Evolutionary conservation across 2,329 filamentous ascomycete species (phyloP), one percentile per base, ranked within the genome.

Genomic region (Curvularia eragrostidis): DNA sequence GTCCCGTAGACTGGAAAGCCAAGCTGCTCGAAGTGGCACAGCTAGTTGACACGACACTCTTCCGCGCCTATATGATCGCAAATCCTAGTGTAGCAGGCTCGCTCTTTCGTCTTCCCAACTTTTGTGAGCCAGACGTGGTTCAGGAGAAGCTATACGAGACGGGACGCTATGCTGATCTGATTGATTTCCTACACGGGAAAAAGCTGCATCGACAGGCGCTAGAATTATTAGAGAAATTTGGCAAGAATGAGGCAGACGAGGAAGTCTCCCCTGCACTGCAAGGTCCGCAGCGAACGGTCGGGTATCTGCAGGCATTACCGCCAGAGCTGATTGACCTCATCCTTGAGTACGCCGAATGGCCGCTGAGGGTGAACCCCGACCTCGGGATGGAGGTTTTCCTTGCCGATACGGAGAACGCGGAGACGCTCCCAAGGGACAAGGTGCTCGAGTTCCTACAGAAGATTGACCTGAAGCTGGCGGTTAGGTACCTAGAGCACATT

Each of bases 181-280:
- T 99, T n/a, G 94, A 98, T 75, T 99, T 99, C 73, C 88, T 98
- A 66, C 92, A 96, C 69, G 95, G 95, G 62, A 99, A 99, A 80
- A 93, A 90, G 75, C 84, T 98, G 39, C 95, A 99, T 77, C 87
- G 89, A 18, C 89, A 96, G 71, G 94, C 95, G 0, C 80, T 99
- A 18, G 90, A 92, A 64, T 80, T 97, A 28, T 83, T 99, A 0
- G 85, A 87, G 66, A 90, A 89, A 62, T 97, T 97, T 66, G 94
- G 94, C 18, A 85, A 78, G 59, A 79, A 79, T 41, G 78, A 82
- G 56, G 79, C 78, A 1, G 80, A 80, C 21, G 77, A 80, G 26
- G 72, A 81, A 48, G 75, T 80, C 7, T 71, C 79, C 2, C 78
- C 82, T 15, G 81, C 83, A 4, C 83, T 99, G 6, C 89, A 90